Evolutionary conservation across 1,139 yeast genomes (phyloP), one percentile per base, ranked within the genome.

Genomic region (Diutina siamensis): DNA sequence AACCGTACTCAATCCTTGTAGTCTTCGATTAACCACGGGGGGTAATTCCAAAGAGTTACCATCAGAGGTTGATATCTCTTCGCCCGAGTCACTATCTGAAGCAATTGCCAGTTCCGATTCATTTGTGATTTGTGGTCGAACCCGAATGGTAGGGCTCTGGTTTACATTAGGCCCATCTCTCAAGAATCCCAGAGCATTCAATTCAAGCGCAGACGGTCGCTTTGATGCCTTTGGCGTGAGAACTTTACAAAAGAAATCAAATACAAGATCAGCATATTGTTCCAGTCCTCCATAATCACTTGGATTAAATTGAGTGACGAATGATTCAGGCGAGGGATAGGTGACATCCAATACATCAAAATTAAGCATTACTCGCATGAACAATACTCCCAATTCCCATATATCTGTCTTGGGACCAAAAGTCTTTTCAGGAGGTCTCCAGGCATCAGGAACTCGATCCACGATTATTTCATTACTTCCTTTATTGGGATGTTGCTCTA

Each of bases 341-440:
- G 40, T 35, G 8, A 22, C n/a, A 9, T 40, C 35, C 21, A 40
- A 19, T 20, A 40, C 44, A 10, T 25, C n/a, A 17, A 22, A 38
- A 5, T 12, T 25, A 10, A 38, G 42, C 58, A 88, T 76, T 55
- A 87, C 72, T 50, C 85, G 78, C 25, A 85, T 65, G 54, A 92
- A 81, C 4, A 85, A 62, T 0, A 85, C 86, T 3, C 97, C 98
- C 45, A 89, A 65, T 54, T 85, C 84, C 96, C 97, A 92, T 4
- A 94, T 82, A 63, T 94, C 98, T 0, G 96, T 80, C 57, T 87
- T 86, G 13, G 64, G 63, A 0, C 59, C 56, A 40, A 67, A 64
- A 4, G 61, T 56, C 15, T 83, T 55, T 57, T 88, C 97, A 0
- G 97, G 96, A 0, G 96, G 92, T 10, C 63, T 63, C 97, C 96